Base-by-base conservation (phyloP, 192 early-diverging fungal species). In the Podila minutissima region DNA sequence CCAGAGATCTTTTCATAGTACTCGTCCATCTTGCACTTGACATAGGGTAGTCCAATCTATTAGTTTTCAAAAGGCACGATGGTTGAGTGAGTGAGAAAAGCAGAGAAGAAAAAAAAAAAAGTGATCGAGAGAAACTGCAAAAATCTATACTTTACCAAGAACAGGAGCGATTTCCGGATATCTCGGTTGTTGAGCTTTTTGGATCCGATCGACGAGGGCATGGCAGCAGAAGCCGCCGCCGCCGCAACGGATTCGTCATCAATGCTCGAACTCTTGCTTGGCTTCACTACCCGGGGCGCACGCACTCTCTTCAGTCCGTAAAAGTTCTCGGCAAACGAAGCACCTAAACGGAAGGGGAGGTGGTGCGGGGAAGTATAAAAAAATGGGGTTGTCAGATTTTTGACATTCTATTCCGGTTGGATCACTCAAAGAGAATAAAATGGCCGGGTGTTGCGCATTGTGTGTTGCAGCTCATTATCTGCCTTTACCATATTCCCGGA, bases 311-410 rank as follows among this genome's bases (percentile, higher is more conserved):
- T 95, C 28, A 93, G 75, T 6, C 95, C 95, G 82, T 98, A 98
- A 85, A 98, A 97, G 83, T 94, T 92, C 83, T 98, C 97, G n/a
- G 94, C 89, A 82, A 95, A 95, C 15, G 94, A 94, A 1, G 86
- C 92, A 59, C 90, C 91, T 92, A 74, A 20, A 17, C 37, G 71
- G 22, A 26, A 55, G 3, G 17, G 17, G 19, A 7, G 2, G 22
- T 19, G 53, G 7, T 24, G 53, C 8, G 53, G 53, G 53, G 7
- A 65, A 48, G 15, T 67, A 19, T 19, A 26, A 48, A 33, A 69
- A 62, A 28, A 63, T 12, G 17, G 22, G 3, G 19, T 4, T 7
- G 38, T 48, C 19, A 50, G 53, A 13, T 55, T 24, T 24, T 24
- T 53, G 6, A 3, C 2, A 5, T 33, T 33, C 33, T 7, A 2